Conservation (phyloP, 208 protist species). For the Trypanosoma congolense region DNA sequence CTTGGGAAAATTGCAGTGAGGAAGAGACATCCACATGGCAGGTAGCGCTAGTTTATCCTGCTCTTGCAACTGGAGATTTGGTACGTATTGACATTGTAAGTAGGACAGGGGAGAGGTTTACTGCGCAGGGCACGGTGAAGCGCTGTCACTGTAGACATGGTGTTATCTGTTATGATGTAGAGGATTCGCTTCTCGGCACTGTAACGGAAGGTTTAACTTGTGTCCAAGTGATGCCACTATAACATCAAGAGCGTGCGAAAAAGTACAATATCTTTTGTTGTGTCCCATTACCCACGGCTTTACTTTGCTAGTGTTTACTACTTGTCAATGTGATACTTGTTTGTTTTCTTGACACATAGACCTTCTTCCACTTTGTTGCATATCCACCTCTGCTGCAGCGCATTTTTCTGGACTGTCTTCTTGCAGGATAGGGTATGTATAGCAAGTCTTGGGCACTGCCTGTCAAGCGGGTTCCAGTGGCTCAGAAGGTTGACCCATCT, state of each 20-base stretch:
- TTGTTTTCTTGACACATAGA: too few relatives aligned
- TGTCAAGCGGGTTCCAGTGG: constrained; percentile 46
- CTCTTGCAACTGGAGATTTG: constrained; percentile 38
- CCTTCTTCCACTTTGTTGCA: too few relatives aligned
- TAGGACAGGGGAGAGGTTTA: constrained; percentile 6
- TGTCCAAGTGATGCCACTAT: constrained; percentile 44
- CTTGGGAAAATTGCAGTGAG: constrained; percentile 17
- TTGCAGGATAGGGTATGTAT: constrained; percentile 13
- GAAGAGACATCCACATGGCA: constrained; percentile 13
- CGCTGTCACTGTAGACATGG: constrained; percentile 26
- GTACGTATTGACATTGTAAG: constrained; percentile 26
- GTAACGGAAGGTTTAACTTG: constrained; percentile 34
- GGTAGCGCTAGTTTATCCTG: constrained; percentile 38
- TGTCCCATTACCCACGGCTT: too few relatives aligned
- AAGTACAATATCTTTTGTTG: too few relatives aligned
- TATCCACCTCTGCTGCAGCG: too few relatives aligned
- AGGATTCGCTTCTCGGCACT: constrained; percentile 24
- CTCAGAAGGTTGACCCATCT: constrained; percentile 41
- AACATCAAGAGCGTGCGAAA: too few relatives aligned
- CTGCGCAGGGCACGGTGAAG: constrained; percentile 33
- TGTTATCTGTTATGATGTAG: constrained; percentile 37
- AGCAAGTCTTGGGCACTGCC: constrained; percentile 58
- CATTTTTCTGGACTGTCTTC: constrained; percentile 17
- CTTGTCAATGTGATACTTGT: too few relatives aligned
- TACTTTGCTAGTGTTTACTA: too few relatives aligned